A percentile compares a stretch with the other conserved stretches of the same genome.
These are phyloP conservation scores for Hericium coralloides DNA, from an alignment of 768 basidiomycete genomes.

Conservation along the genomic window DNA sequence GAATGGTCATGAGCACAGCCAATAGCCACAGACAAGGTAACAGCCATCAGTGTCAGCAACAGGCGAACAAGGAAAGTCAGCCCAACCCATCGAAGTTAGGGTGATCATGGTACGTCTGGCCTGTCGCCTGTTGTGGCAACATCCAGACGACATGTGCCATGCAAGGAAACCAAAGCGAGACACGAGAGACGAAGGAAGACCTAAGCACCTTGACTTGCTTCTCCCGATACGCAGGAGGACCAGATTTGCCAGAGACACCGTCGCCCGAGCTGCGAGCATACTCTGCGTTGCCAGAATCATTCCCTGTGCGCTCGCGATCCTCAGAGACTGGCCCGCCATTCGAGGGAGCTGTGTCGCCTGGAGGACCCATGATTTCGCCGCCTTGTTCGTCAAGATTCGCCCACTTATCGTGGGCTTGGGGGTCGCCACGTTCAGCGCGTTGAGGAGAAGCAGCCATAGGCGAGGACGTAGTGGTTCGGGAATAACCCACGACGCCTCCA, in stretches of 20 bases:
- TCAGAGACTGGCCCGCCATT: constrained; percentile 13
- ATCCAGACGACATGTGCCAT: constrained; percentile 21
- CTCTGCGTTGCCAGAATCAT: constrained; percentile 9
- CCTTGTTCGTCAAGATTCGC: constrained; percentile 11
- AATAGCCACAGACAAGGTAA: constrained; percentile 27
- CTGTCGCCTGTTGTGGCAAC: constrained; percentile 5
- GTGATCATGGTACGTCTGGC: background rate
- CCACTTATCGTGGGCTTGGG: constrained; percentile 15
- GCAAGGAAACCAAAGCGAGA: constrained; percentile 16
- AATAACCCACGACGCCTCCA: background rate
- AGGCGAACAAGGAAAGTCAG: constrained; percentile 13
- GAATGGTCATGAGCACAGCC: constrained; percentile 37
- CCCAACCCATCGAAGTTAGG: constrained; percentile 16
- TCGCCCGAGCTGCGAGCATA: constrained; percentile 15
- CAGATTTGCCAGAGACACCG: constrained; percentile 8
- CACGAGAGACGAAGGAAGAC: constrained; percentile 36
- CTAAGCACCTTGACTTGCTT: constrained; percentile 87
- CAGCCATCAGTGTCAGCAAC: constrained; percentile 12
- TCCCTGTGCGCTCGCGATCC: constrained; percentile 10
- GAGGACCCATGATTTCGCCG: constrained; percentile 13
- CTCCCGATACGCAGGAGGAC: constrained; percentile 37
- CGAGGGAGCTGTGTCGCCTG: constrained; percentile 12
- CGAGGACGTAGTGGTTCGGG: constrained; percentile 1
- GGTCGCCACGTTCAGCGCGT: constrained; percentile 10
- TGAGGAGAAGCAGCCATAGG: constrained; percentile 18